Percentiles rank a stretch among this genome's conserved stretches.
phyloP scores from a whole-genome alignment of 1,139 yeast species.

The Hansenula anomala region DNA sequence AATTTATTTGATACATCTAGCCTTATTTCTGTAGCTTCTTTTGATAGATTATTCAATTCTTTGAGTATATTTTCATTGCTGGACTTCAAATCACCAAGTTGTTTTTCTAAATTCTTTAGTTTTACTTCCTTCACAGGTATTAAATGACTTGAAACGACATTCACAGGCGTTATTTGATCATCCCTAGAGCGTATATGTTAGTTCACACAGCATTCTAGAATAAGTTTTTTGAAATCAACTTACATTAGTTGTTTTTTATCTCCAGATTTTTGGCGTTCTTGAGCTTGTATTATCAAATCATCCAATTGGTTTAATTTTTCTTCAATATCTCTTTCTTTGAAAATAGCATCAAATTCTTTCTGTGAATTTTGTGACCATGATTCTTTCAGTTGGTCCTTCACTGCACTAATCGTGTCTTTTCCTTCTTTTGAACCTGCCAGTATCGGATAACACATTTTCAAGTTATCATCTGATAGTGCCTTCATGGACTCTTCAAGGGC shows the following conservation, averaged over 20 bases:
- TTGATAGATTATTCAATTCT: constrained; percentile 24
- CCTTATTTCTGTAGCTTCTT: constrained; percentile 19
- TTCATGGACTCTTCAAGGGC: constrained; percentile 68
- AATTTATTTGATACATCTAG: constrained; percentile 20
- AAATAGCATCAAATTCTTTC: constrained; percentile 63
- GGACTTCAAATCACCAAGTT: constrained; percentile 22
- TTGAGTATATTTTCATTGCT: constrained; percentile 23
- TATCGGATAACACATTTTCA: constrained; percentile 64
- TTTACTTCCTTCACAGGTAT: constrained; percentile 26
- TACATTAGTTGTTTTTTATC: neutral
- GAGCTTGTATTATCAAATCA: constrained; percentile 54
- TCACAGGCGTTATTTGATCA: constrained; percentile 29
- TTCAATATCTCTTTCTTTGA: constrained; percentile 56
- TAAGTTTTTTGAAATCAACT: neutral
- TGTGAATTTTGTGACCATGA: constrained; percentile 58
- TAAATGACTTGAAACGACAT: constrained; percentile 29
- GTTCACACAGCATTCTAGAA: constrained; percentile 6
- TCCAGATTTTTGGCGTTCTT: constrained; percentile 23
- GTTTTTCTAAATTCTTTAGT: constrained; percentile 22
- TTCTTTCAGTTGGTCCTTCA: constrained; percentile 54
- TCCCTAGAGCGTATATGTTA: constrained; percentile 11
- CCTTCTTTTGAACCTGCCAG: constrained; percentile 50
- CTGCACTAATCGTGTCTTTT: constrained; percentile 44
- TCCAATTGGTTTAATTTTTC: constrained; percentile 61
- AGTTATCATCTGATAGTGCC: constrained; percentile 53